phyloP scores from a whole-genome alignment of 768 basidiomycete genomes.

The Auricularia heimuer region DNA sequence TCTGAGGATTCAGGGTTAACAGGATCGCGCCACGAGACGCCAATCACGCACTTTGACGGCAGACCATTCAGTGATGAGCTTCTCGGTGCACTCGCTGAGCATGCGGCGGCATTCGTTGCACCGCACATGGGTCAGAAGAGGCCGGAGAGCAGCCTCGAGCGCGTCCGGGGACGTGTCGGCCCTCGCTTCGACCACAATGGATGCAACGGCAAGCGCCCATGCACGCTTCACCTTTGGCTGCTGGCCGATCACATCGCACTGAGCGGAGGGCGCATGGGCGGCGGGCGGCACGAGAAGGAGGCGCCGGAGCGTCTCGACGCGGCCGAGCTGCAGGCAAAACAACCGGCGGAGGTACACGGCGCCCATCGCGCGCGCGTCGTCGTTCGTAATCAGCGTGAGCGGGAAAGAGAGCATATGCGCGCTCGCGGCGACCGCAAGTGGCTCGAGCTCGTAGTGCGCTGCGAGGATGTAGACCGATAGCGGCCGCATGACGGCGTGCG shows the following conservation, averaged over 20 bases:
- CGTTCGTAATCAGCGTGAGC: constrained; percentile 9
- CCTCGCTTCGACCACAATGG: no score
- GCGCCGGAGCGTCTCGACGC: constrained; percentile 26
- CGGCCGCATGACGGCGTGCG: constrained; percentile 57
- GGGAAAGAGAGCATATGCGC: constrained; percentile 8
- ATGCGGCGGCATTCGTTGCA: constrained; percentile 58
- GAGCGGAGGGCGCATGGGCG: constrained; percentile 12
- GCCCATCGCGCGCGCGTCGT: constrained; percentile 7
- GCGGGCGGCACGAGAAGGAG: constrained; percentile 20
- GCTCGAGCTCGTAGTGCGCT: constrained; percentile 9
- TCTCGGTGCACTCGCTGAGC: constrained; percentile 56
- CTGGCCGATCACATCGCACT: no score
- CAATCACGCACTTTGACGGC: constrained; percentile 42
- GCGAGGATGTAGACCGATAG: constrained; percentile 12
- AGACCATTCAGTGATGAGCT: constrained; percentile 66
- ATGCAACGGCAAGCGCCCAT: no score
- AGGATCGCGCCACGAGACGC: accelerated
- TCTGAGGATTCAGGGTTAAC: not conserved
- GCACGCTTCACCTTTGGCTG: constrained; percentile 16
- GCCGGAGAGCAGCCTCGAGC: constrained; percentile 63
- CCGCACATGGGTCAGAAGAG: constrained; percentile 55
- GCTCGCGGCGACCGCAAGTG: constrained; percentile 10
- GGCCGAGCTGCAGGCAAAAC: constrained; percentile 27
- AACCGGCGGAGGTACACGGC: constrained; percentile 33
- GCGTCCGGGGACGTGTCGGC: constrained; percentile 62